A percentile compares a stretch with the other conserved stretches of the same genome.
Evolutionary conservation across 768 basidiomycete genomes (phyloP).

Genomic region (Lenzites betulinus): DNA sequence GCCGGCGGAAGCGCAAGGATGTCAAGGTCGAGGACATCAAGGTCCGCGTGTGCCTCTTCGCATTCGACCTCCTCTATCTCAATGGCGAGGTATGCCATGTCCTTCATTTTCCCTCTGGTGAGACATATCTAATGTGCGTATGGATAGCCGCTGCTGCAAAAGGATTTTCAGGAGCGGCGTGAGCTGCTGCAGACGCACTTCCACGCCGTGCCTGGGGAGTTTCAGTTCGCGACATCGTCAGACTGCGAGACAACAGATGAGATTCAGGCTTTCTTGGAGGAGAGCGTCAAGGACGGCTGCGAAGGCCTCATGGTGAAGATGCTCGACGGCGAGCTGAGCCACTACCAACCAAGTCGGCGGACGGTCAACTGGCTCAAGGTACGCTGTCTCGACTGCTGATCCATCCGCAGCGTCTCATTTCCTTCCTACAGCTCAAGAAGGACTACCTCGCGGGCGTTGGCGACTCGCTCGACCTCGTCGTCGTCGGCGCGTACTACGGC

Average conservation of each 20-base stretch:
- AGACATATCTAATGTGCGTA: background rate
- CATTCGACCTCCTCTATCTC: conserved; percentile 93
- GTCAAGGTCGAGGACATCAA: conserved; percentile 98
- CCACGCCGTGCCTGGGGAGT: conserved; percentile 81
- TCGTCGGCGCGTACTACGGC: conserved; percentile 97
- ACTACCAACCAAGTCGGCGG: conserved; percentile 92
- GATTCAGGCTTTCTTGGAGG: conserved; percentile 92
- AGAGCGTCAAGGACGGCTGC: conserved; percentile 97
- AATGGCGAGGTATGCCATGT: conserved; percentile 85
- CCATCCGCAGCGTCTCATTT: no score
- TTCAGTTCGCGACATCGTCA: conserved; percentile 89
- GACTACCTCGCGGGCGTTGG: conserved; percentile 97
- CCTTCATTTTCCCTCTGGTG: background rate
- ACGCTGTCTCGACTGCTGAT: conserved; percentile 11
- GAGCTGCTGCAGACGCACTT: conserved; percentile 80
- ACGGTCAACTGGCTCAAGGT: conserved; percentile 99
- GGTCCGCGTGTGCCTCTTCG: conserved; percentile 94
- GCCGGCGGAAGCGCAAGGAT: conserved; percentile 93
- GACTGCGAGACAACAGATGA: conserved; percentile 91
- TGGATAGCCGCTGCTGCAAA: conserved; percentile 77
- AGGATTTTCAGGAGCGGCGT: conserved; percentile 73
- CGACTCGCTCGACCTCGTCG: conserved; percentile 95
- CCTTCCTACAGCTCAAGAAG: conserved; percentile 80
- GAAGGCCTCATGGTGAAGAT: conserved; percentile 99
- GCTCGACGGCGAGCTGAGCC: conserved; percentile 89